Conservation (phyloP, 2,329 filamentous ascomycete species). For the Lithohypha guttulata region DNA sequence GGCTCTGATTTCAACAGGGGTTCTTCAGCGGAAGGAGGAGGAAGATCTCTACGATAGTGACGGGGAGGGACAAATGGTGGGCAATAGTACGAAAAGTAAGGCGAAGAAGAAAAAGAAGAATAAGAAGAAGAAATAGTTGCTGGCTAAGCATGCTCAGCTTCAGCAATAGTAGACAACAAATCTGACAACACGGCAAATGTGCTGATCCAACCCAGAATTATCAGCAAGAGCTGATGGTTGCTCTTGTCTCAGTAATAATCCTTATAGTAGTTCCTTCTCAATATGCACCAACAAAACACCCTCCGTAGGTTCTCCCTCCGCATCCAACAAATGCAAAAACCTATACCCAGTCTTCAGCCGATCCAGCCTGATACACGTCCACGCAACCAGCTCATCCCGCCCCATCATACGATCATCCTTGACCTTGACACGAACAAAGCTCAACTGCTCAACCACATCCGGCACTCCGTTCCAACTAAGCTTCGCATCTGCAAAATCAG, state of each 20-base stretch:
- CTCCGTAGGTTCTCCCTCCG: constrained; percentile 52
- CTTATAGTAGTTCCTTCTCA: constrained; percentile 40
- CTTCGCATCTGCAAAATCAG: constrained; percentile 52
- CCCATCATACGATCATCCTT: constrained; percentile 70
- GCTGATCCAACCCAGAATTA: no score
- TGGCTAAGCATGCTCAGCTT: no score
- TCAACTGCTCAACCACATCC: constrained; percentile 56
- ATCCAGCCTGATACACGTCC: constrained; percentile 81
- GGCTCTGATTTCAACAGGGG: background rate
- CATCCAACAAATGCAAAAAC: constrained; percentile 65
- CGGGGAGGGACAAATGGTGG: background rate
- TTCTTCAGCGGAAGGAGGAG: constrained; percentile 1
- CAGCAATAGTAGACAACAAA: no score
- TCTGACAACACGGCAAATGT: no score
- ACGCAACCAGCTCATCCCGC: constrained; percentile 68
- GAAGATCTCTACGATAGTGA: constrained; percentile 1
- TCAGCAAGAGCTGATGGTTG: no score
- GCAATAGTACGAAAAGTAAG: background rate
- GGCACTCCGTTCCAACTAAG: constrained; percentile 47
- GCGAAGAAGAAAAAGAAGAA: constrained; percentile 2
- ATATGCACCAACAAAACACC: constrained; percentile 67
- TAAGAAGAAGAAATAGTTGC: constrained; percentile 6
- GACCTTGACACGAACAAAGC: constrained; percentile 71
- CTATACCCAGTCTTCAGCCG: constrained; percentile 64
- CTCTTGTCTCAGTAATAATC: no score